Percentiles rank a stretch among this genome's conserved stretches.
phyloP scores from a whole-genome alignment of 768 basidiomycete species.

The Tephrocybe sp. region DNA sequence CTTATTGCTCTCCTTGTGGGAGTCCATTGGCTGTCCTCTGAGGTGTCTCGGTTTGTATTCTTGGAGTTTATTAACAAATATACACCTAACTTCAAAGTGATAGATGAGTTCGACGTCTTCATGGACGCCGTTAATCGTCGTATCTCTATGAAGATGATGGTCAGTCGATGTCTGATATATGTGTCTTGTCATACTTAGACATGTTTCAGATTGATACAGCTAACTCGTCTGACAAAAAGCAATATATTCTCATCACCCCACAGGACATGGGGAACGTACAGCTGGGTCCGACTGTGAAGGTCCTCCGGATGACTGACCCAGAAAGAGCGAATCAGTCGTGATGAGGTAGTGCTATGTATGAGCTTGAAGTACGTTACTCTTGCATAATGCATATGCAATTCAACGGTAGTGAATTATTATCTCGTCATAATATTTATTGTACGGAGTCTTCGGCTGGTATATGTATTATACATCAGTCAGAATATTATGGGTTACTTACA shows the following conservation, averaged over 20 bases:
- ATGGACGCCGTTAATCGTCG: slow-evolving; percentile 93
- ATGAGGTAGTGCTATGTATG: not conserved
- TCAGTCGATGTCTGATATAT: slow-evolving; percentile 30
- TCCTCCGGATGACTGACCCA: slow-evolving; percentile 78
- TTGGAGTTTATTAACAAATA: not conserved
- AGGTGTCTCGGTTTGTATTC: slow-evolving; percentile 77
- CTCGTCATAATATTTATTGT: too few relatives aligned
- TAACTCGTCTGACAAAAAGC: slow-evolving; percentile 82
- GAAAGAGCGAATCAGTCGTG: slow-evolving; percentile 40
- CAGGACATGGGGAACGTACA: slow-evolving; percentile 82
- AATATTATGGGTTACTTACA: too few relatives aligned
- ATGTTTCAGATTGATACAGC: slow-evolving; percentile 81
- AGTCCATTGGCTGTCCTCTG: slow-evolving; percentile 91
- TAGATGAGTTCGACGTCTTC: slow-evolving; percentile 98
- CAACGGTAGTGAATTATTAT: too few relatives aligned
- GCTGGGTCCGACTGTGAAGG: slow-evolving; percentile 67
- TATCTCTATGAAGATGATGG: slow-evolving; percentile 96
- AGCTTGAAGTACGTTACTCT: not conserved
- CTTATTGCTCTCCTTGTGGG: slow-evolving; percentile 92
- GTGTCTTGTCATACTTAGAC: not conserved
- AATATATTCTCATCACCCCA: slow-evolving; percentile 96
- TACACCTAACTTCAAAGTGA: slow-evolving; percentile 1
- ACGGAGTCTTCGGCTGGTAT: too few relatives aligned
- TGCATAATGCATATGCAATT: not conserved
- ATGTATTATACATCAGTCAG: too few relatives aligned